Conservation (phyloP, 257 asterid species). For the Nicotiana noctiflora region DNA sequence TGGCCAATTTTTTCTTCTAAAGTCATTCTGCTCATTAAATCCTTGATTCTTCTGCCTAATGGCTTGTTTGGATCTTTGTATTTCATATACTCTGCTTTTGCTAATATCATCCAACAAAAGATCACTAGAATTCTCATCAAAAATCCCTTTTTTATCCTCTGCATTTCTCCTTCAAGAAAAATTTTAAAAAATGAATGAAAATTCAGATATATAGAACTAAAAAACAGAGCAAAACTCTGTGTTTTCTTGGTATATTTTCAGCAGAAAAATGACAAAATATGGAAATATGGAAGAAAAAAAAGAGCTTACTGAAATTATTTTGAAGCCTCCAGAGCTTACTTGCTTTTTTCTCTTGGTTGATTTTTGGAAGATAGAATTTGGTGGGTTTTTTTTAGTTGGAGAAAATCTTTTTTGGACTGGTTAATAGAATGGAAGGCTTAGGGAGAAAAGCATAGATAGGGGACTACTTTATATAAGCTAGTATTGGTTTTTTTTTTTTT, state of each 20-base stretch:
- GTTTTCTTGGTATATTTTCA: neutral
- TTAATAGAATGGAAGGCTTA: neutral
- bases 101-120: constrained; percentile 6
- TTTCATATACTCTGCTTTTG: constrained; percentile 6
- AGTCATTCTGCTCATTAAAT: constrained; percentile 18
- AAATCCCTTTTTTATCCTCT: neutral
- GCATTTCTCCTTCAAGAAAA: constrained; percentile 4
- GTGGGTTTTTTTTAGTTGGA: neutral
- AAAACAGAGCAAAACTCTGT: neutral
- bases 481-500: no score
- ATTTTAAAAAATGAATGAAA: neutral
- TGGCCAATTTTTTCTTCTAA: constrained; percentile 26
- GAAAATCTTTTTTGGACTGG: neutral
- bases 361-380: neutral
- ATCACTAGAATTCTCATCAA: constrained; percentile 6
- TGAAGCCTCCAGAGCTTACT: neutral
- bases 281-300: neutral
- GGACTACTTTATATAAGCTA: neutral
- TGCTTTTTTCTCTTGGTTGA: neutral
- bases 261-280: neutral
- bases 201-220: neutral
- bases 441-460: neutral
- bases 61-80: constrained; percentile 21
- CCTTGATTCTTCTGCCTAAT: constrained; percentile 17
- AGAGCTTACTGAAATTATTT: neutral